Conservation (phyloP, 352 stramenopile species). For the Globisporangium yorkense region DNA sequence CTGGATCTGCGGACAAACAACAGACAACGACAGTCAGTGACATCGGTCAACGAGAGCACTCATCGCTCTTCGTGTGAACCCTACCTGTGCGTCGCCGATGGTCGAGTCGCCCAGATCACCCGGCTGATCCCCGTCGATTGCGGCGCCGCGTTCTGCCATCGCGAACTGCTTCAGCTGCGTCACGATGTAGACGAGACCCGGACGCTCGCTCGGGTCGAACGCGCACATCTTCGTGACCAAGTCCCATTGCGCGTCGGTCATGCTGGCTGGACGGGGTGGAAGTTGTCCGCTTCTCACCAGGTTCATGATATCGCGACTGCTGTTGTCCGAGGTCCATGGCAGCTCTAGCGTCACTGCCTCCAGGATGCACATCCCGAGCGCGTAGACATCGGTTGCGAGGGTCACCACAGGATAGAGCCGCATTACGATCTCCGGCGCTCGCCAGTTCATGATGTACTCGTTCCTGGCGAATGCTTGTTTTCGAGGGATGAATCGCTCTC, state of each 20-base stretch:
- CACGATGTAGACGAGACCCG: neutral
- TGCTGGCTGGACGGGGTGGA: neutral
- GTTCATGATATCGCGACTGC: too few relatives aligned
- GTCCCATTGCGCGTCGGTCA: conserved; percentile 2
- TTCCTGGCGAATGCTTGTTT: neutral
- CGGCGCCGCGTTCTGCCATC: too few relatives aligned
- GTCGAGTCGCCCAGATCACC: neutral
- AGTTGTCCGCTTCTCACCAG: neutral
- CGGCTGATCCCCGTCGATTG: too few relatives aligned
- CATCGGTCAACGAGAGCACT: too few relatives aligned
- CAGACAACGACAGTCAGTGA: too few relatives aligned
- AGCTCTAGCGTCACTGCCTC: conserved; percentile 4
- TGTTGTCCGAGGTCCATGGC: neutral
- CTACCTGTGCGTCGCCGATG: neutral
- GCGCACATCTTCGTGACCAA: conserved; percentile 4
- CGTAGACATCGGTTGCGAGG: conserved; percentile 19
- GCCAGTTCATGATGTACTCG: conserved; percentile 1
- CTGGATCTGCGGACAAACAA: too few relatives aligned
- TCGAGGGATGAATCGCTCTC: neutral
- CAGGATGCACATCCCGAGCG: conserved; percentile 21
- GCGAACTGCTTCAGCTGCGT: conserved; percentile 2
- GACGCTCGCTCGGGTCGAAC: neutral
- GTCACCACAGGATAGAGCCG: conserved; percentile 10
- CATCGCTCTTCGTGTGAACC: too few relatives aligned
- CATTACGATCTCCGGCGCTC: neutral